Evolutionary conservation across 2,329 filamentous ascomycete genomes (phyloP).

Genomic region (Stagonosporopsis tanaceti): DNA sequence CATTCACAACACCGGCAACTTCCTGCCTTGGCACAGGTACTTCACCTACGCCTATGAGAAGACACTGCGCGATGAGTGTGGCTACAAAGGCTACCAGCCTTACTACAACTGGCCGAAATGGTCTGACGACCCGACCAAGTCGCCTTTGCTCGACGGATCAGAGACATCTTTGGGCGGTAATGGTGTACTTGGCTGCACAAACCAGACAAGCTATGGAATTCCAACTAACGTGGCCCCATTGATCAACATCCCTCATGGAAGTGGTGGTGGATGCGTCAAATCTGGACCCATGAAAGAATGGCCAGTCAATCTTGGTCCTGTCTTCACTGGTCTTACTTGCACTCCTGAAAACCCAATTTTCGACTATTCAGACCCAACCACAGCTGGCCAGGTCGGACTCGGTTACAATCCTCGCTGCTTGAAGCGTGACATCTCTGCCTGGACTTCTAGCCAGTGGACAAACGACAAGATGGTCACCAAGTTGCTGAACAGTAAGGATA

Average conservation of each 20-base stretch:
- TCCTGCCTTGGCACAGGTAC: conserved; percentile 40
- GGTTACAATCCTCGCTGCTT: conserved; percentile 48
- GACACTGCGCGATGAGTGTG: conserved; percentile 39
- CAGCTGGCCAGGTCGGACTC: conserved; percentile 26
- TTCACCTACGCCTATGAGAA: conserved; percentile 42
- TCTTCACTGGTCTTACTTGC: conserved; percentile 49
- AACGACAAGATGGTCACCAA: conserved; percentile 39
- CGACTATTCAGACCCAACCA: conserved; percentile 36
- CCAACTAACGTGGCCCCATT: conserved; percentile 29
- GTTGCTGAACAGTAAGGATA: conserved; percentile 36
- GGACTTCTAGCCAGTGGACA: conserved; percentile 36
- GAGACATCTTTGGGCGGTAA: conserved; percentile 57
- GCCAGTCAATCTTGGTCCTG: conserved; percentile 57
- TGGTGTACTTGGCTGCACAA: conserved; percentile 45
- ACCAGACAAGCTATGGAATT: conserved; percentile 36
- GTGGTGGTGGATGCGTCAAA: conserved; percentile 63
- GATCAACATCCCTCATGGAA: conserved; percentile 56
- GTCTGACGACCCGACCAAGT: conserved; percentile 46
- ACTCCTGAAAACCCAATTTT: conserved; percentile 35
- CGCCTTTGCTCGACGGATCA: conserved; percentile 64
- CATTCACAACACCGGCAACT: conserved; percentile 41
- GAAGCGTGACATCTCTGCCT: conserved; percentile 46
- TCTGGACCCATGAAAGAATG: conserved; percentile 60
- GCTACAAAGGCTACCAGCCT: conserved; percentile 40
- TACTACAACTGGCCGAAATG: conserved; percentile 44